These are phyloP conservation scores for Xylariales sp. DNA, from an alignment of 2,329 filamentous ascomycete genomes.

Conservation along the genomic window DNA sequence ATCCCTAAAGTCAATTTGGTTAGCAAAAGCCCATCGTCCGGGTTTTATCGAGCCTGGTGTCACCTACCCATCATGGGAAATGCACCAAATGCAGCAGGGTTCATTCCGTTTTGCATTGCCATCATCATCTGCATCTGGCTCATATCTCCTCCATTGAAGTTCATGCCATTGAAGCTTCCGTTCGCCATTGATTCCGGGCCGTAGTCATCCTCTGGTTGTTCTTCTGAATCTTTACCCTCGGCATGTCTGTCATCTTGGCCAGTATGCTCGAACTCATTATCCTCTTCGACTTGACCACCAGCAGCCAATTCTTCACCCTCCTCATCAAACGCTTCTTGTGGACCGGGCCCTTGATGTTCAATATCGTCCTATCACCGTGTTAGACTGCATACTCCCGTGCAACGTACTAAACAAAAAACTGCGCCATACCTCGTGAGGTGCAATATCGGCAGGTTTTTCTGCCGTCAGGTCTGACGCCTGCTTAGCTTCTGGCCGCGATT, in stretches of 20 bases:
- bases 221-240: constrained; percentile 23
- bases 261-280: constrained; percentile 19
- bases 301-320: constrained; percentile 13
- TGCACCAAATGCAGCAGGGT: constrained; percentile 46
- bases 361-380: not conserved
- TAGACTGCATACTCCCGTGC: no score
- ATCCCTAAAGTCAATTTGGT: constrained; percentile 51
- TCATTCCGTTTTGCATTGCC: constrained; percentile 68
- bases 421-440: constrained; percentile 1
- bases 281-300: constrained; percentile 14
- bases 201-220: constrained; percentile 22
- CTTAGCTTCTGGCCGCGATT: not conserved
- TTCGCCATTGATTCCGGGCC: constrained; percentile 35
- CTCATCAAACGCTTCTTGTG: constrained; percentile 11
- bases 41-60: no score
- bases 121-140: constrained; percentile 78
- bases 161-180: constrained; percentile 53
- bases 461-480: not conserved
- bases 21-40: not conserved
- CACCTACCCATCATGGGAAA: constrained; percentile 85
- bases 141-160: constrained; percentile 62
- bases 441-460: not conserved
- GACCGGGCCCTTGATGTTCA: not conserved
- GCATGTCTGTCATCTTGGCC: constrained; percentile 21
- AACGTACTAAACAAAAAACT: no score